phyloP scores from a whole-genome alignment of 2,329 filamentous ascomycete genomes.

The Talaromyces sp. region DNA sequence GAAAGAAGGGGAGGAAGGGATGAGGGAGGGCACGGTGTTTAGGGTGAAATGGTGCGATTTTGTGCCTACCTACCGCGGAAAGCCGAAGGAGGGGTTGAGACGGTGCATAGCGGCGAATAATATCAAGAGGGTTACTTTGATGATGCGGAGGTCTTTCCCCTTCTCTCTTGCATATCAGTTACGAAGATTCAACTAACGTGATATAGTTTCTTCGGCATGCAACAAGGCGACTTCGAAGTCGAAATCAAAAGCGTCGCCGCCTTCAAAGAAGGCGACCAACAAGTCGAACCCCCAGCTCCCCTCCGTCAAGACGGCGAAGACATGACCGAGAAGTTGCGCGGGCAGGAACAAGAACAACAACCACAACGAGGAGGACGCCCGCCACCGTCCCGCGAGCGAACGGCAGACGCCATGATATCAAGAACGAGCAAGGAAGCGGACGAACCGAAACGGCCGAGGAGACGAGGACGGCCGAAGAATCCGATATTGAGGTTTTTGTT shows the following conservation, averaged over 20 bases:
- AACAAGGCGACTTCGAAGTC: constrained; percentile 67
- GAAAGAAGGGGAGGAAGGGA: constrained; percentile 26
- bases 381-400: neutral
- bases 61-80: constrained; percentile 71
- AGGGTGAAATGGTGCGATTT: constrained; percentile 64
- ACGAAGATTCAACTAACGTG: neutral
- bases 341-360: neutral
- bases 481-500: neutral
- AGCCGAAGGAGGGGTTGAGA: constrained; percentile 57
- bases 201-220: constrained; percentile 69
- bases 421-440: neutral
- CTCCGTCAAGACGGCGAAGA: neutral
- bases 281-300: neutral
- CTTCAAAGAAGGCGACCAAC: constrained; percentile 23
- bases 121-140: constrained; percentile 69
- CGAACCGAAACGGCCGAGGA: neutral
- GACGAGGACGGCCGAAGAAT: neutral
- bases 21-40: constrained; percentile 45
- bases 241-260: constrained; percentile 57
- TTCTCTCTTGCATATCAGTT: neutral
- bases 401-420: neutral
- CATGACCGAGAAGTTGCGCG: neutral
- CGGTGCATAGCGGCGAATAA: constrained; percentile 57
- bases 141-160: constrained; percentile 73
- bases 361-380: neutral